Evolutionary conservation across 257 asterid species (phyloP).

Genomic region (Solanum virginianum): DNA sequence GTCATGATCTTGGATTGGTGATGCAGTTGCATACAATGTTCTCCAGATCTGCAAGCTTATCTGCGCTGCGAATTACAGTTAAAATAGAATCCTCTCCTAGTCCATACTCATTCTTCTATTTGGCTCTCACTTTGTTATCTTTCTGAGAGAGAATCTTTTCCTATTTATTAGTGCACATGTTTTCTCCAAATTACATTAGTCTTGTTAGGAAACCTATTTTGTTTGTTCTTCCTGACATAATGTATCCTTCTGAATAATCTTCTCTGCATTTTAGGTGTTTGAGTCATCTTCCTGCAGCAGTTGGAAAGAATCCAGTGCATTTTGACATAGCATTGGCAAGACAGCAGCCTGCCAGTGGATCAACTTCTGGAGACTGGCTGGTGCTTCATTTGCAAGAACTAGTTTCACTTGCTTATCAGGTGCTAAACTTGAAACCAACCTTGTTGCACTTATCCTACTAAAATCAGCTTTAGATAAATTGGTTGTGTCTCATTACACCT

Average conservation of each 20-base stretch:
- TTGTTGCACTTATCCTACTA: neutral
- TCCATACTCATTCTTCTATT: neutral
- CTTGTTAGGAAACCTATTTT: neutral
- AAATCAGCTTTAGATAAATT: neutral
- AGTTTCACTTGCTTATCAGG: slow-evolving; percentile 98
- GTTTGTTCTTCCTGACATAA: neutral
- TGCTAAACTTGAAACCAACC: slow-evolving; percentile 17
- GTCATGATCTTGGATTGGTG: neutral
- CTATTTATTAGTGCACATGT: neutral
- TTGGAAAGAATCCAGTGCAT: slow-evolving; percentile 82
- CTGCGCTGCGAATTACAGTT: neutral
- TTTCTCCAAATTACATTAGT: neutral
- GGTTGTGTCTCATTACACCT: slow-evolving; percentile 5
- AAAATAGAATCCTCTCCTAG: neutral
- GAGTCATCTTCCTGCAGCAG: slow-evolving; percentile 88
- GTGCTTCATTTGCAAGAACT: slow-evolving; percentile 92
- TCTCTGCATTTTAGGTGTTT: slow-evolving; percentile 56
- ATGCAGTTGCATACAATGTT: neutral
- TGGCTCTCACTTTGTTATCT: neutral
- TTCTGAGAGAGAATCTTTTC: neutral
- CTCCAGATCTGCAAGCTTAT: neutral
- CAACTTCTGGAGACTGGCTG: slow-evolving; percentile 63
- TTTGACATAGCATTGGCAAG: slow-evolving; percentile 81
- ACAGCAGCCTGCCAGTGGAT: slow-evolving; percentile 29
- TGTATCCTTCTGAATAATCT: slow-evolving; percentile 9